These are phyloP conservation scores for Puccinellia tenuiflora DNA, from an alignment of 176 grass and related monocot genomes.

Conservation along the genomic window DNA sequence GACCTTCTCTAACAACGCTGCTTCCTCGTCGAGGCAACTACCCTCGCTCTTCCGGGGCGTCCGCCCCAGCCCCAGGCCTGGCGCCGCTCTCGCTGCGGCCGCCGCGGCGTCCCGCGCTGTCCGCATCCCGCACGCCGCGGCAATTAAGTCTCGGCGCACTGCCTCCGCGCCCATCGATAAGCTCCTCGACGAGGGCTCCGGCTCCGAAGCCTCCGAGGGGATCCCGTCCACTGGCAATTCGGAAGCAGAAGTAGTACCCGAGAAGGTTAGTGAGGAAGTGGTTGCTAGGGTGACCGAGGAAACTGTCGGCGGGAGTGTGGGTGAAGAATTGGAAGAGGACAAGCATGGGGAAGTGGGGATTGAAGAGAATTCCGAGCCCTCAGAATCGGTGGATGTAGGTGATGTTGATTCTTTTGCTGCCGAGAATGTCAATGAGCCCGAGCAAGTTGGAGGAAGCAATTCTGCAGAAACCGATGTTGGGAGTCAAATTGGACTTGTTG, in stretches of 20 bases:
- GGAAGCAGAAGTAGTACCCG: slow-evolving; percentile 29
- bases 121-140: slow-evolving; percentile 56
- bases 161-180: slow-evolving; percentile 38
- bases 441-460: neutral
- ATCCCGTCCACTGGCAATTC: slow-evolving; percentile 21
- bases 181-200: slow-evolving; percentile 40
- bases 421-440: slow-evolving; percentile 2
- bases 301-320: neutral
- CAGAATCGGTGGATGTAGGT: neutral
- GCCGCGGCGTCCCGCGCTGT: slow-evolving; percentile 69
- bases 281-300: slow-evolving; percentile 8
- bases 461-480: neutral
- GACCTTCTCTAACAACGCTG: slow-evolving; percentile 34
- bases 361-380: slow-evolving; percentile 24
- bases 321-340: slow-evolving; percentile 13
- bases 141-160: slow-evolving; percentile 71
- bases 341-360: neutral
- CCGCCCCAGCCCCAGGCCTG: slow-evolving; percentile 72
- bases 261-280: slow-evolving; percentile 26
- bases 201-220: slow-evolving; percentile 46
- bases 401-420: neutral
- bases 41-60: slow-evolving; percentile 71
- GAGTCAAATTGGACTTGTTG: slow-evolving; percentile 3
- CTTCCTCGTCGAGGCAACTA: slow-evolving; percentile 38
- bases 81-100: slow-evolving; percentile 82